A percentile compares a stretch with the other conserved stretches of the same genome.
phyloP scores from a whole-genome alignment of 805 yeast species.

The Middelhovenomyces tepae region DNA sequence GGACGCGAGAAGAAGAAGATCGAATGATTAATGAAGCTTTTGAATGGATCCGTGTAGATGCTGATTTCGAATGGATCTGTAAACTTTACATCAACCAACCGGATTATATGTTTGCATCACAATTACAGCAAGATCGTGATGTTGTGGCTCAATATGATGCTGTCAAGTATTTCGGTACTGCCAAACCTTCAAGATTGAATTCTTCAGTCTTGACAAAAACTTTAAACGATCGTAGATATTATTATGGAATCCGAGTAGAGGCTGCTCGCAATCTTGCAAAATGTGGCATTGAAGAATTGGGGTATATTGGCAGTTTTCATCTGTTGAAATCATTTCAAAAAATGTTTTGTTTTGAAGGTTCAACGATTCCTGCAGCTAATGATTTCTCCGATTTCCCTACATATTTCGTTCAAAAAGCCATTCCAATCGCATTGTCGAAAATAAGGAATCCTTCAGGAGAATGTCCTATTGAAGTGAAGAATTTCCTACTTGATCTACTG shows the following conservation, averaged over 20 bases:
- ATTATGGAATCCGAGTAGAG: constrained; percentile 78
- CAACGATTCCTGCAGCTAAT: constrained; percentile 66
- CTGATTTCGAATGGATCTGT: constrained; percentile 96
- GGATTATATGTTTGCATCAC: constrained; percentile 91
- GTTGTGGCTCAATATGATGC: constrained; percentile 93
- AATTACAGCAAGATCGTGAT: constrained; percentile 87
- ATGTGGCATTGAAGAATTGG: constrained; percentile 51
- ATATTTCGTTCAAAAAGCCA: constrained; percentile 61
- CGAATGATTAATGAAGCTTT: constrained; percentile 72
- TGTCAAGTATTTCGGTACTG: constrained; percentile 57
- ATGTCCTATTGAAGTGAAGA: constrained; percentile 50
- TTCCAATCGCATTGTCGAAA: constrained; percentile 52
- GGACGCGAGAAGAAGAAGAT: constrained; percentile 63
- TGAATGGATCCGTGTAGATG: constrained; percentile 97
- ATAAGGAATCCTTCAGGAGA: constrained; percentile 57
- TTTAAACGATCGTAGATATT: constrained; percentile 73
- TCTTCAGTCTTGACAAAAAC: constrained; percentile 76
- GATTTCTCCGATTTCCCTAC: constrained; percentile 64
- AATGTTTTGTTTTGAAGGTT: constrained; percentile 63
- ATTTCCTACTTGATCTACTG: constrained; percentile 59
- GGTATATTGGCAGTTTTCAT: constrained; percentile 67
- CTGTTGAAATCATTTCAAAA: constrained; percentile 59
- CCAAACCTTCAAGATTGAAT: constrained; percentile 52
- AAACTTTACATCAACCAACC: constrained; percentile 75
- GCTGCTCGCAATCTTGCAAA: constrained; percentile 74